Base-by-base conservation (phyloP, 2,329 filamentous ascomycete genomes). In the Fusarium euwallaceae region DNA sequence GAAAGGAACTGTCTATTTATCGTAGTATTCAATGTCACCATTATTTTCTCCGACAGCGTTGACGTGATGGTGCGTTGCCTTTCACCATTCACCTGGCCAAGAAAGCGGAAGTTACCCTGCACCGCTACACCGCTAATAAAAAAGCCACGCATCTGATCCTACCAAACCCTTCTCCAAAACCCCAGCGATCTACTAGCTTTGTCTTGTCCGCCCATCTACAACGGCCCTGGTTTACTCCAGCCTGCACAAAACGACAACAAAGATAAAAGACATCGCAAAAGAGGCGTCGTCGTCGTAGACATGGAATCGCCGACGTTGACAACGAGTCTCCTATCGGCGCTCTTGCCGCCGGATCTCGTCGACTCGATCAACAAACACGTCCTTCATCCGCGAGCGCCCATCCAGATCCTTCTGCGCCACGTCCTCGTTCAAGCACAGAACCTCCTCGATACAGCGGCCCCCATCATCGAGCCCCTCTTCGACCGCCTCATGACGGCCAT, bases 351-450 rank as follows among this genome's bases (percentile, higher is more conserved):
- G n/a, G 83, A 86, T 60, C 80, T 85, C 61, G 80, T 84, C 71
- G 81, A 83, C 62, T 80, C 84, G 64, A 80, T 89, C 64, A 80
- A 87, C 78, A 84, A 84, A 51, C 83, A 90, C 81, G 76, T 89
- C 68, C 82, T 89, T 58, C 82, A 84, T 78, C 85, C 85, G 17
- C 78, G 83, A 59, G 85, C 87, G 6, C 84, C 87, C 9, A 70
- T 89, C 16, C 87, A 87, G 73, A 72, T 82, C 29, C 66, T 85
- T 73, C 81, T 81, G 58, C 81, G 80, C 22, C 80, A 84, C 16
- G 73, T 83, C 43, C 61, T 81, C 7, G 53, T 74, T 17, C 79
- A 83, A 60, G 70, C 78, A n/a, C 75, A 80, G 43, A 75, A 74
- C 37, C 71, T 78, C 59, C 72, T 82, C 64, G 72, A 79, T 60